Base-by-base conservation (phyloP, 345 rosid species). In the Rhodamnia argentea region DNA sequence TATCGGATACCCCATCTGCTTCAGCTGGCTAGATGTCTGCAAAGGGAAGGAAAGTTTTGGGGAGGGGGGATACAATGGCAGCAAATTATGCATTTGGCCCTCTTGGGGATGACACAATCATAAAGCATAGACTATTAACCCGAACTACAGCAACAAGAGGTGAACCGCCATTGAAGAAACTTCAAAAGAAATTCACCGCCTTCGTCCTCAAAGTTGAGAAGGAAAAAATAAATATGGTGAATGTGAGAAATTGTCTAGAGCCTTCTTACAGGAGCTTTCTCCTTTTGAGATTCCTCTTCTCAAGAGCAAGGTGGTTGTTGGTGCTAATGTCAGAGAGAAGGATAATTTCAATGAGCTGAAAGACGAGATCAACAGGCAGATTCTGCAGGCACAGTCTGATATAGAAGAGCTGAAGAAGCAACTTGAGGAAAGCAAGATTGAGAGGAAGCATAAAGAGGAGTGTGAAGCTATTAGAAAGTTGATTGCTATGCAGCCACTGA, bases 111-210 rank as follows among this genome's bases (percentile, higher is more conserved):
- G 99, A 97, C 85, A 83, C 91, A 37, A 95, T 96, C 88, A 97
- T 97, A 86, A 95, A 93, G 74, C 97, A 94, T 83, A 91, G 99
- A 90, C 95, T 97, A 74, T 87, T 97, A 90, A 52, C 99, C 23
- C 96, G 99, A 78, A 97, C 99, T 47, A 97, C 99, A 4, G 96
- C 99, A 50, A 97, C 99, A 32, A 91, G 99, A 85, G 99, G 99
- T 12, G 99, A 97, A 83, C 99, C 99, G 11, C 99, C 99, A 7
- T 87, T 97, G 88, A 96, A 97, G 90, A 97, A 95, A 85, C 99
- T 97, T 82, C 99, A 97, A 90, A 96, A 94, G 93, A 97, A 97
- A 93, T 97, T 96, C 90, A 94, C 98, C 51, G 90, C 99, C 26
- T 94, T 96, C n/a, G 92, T 93, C 24, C 86, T 94, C 20, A 98